Conservation (phyloP, 768 basidiomycete genomes). For the Pulveroboletus ravenelii region DNA sequence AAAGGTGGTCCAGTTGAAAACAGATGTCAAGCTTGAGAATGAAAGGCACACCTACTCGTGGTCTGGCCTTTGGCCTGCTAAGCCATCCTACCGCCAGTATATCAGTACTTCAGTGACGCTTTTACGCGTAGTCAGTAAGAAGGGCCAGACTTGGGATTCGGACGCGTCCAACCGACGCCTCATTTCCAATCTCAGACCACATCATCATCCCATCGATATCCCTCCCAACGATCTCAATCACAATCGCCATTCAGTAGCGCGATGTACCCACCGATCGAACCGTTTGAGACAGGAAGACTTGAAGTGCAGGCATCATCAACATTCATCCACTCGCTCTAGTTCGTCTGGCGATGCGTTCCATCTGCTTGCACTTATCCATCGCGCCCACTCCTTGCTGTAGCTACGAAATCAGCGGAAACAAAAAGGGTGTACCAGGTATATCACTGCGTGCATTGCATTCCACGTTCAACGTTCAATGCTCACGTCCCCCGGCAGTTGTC, state of each 20-base stretch:
- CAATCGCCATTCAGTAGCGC: slow-evolving; percentile 1
- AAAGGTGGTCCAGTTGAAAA: too few species aligned
- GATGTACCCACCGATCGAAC: slow-evolving; percentile 69
- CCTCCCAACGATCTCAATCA: slow-evolving; percentile 2
- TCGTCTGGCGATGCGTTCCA: slow-evolving; percentile 23
- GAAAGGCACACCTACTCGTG: too few species aligned
- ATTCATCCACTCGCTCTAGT: slow-evolving; percentile 70
- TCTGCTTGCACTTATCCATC: neutral
- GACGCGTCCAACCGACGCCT: neutral
- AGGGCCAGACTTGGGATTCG: neutral
- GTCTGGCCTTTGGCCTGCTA: neutral
- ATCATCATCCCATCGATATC: slow-evolving; percentile 16
- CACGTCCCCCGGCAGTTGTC: slow-evolving; percentile 45
- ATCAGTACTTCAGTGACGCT: too few species aligned
- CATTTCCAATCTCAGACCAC: slow-evolving; percentile 7
- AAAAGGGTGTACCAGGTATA: slow-evolving; percentile 68
- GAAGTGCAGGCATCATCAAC: slow-evolving; percentile 54
- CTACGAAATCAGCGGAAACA: slow-evolving; percentile 79
- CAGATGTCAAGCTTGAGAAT: too few species aligned
- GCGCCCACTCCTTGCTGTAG: slow-evolving; percentile 33
- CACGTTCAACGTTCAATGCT: neutral
- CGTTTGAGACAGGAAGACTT: slow-evolving; percentile 59
- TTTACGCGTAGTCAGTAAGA: too few species aligned
- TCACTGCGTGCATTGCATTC: neutral
- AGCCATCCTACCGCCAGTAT: neutral